Evolutionary conservation across 768 basidiomycete genomes (phyloP).

Genomic region (Leccinum pellstonianum): DNA sequence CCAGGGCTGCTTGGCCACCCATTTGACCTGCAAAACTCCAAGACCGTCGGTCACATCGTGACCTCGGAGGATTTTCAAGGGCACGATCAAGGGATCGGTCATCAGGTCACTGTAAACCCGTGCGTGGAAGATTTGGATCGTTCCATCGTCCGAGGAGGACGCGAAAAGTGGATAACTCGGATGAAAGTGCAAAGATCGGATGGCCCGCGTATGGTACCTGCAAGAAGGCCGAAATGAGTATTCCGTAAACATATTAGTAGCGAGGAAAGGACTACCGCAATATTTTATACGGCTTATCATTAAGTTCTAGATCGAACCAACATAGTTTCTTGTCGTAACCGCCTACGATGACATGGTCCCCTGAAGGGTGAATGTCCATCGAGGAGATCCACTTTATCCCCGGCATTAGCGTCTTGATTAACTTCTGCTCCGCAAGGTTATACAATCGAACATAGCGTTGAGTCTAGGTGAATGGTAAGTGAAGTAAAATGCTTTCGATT

Average conservation of each 20-base stretch:
- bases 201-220: slow-evolving; percentile 92
- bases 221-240: slow-evolving; percentile 11
- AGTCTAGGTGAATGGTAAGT: slow-evolving; percentile 52
- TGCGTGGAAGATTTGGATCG: slow-evolving; percentile 95
- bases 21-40: slow-evolving; percentile 87
- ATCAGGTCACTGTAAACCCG: slow-evolving; percentile 93
- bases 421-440: slow-evolving; percentile 89
- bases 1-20: slow-evolving; percentile 92
- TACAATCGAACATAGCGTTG: slow-evolving; percentile 96
- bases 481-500: slow-evolving; percentile 11
- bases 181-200: slow-evolving; percentile 92
- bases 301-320: slow-evolving; percentile 98
- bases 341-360: slow-evolving; percentile 95
- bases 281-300: slow-evolving; percentile 95
- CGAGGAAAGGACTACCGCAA: slow-evolving; percentile 56
- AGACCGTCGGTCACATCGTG: slow-evolving; percentile 82
- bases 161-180: slow-evolving; percentile 94
- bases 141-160: slow-evolving; percentile 94
- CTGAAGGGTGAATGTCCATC: slow-evolving; percentile 94
- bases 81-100: slow-evolving; percentile 97
- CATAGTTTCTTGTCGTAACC: slow-evolving; percentile 97
- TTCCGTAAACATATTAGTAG: not conserved
- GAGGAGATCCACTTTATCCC: slow-evolving; percentile 97
- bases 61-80: slow-evolving; percentile 93
- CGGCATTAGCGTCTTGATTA: slow-evolving; percentile 91